Percentiles rank a stretch among this genome's conserved stretches.
Conservation (phyloP, 345 rosid genomes). For the Isatis tinctoria region DNA sequence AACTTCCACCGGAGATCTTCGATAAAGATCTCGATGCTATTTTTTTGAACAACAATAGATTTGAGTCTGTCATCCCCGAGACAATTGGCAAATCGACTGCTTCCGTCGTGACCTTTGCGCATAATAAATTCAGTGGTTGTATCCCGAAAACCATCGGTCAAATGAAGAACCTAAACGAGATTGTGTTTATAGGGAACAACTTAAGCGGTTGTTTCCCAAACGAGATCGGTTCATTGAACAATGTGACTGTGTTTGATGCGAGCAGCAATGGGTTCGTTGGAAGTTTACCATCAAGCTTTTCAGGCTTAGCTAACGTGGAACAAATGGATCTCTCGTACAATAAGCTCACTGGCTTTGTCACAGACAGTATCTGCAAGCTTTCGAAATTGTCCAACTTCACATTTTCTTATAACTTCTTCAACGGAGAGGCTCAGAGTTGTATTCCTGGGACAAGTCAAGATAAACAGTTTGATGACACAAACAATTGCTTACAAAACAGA, state of each 20-base stretch:
- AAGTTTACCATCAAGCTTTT: constrained; percentile 39
- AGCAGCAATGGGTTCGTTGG: constrained; percentile 53
- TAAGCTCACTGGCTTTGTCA: constrained; percentile 58
- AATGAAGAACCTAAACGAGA: constrained; percentile 69
- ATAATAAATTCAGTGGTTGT: constrained; percentile 69
- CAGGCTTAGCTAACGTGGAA: constrained; percentile 37
- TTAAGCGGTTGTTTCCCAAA: constrained; percentile 72
- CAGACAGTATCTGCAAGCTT: constrained; percentile 52
- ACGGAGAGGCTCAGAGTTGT: constrained; percentile 48
- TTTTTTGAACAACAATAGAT: constrained; percentile 78
- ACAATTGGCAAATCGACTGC: constrained; percentile 61
- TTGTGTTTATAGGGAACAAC: constrained; percentile 47
- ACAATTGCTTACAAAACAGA: constrained; percentile 46
- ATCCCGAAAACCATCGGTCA: constrained; percentile 61
- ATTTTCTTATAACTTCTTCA: constrained; percentile 62
- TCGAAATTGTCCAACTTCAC: constrained; percentile 54
- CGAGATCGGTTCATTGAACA: constrained; percentile 51
- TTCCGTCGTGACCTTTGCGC: constrained; percentile 60
- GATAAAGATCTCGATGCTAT: constrained; percentile 56
- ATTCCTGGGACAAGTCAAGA: constrained; percentile 27
- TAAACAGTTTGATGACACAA: constrained; percentile 39
- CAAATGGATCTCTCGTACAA: constrained; percentile 46
- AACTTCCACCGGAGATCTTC: constrained; percentile 52
- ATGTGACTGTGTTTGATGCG: constrained; percentile 58
- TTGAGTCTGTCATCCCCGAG: constrained; percentile 60